Evolutionary conservation across 2,329 filamentous ascomycete species (phyloP).

Genomic region (Sordariomycetes sp.): DNA sequence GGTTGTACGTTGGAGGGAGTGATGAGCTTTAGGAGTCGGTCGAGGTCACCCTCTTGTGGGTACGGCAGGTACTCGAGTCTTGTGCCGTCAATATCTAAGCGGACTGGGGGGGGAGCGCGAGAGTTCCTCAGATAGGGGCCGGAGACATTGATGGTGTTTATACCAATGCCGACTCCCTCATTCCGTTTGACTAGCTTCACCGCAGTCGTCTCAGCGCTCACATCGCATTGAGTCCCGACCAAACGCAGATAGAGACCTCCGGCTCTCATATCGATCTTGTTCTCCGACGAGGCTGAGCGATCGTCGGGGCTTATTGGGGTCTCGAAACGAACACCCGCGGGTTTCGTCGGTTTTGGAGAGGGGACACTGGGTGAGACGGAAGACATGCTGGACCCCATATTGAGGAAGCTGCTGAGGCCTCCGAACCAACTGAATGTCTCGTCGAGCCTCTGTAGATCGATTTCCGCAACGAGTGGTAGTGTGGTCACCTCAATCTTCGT

Average conservation of each 20-base stretch:
- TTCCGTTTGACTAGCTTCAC: constrained; percentile 71
- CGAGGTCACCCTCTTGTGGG: constrained; percentile 72
- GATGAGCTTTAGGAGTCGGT: constrained; percentile 72
- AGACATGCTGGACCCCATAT: constrained; percentile 74
- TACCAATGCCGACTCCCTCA: constrained; percentile 59
- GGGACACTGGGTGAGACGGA: constrained; percentile 49
- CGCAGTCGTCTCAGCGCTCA: constrained; percentile 67
- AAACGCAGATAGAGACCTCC: constrained; percentile 68
- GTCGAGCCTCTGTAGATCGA: constrained; percentile 74
- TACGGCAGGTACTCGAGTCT: constrained; percentile 61
- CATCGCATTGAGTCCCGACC: constrained; percentile 65
- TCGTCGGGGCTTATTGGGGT: constrained; percentile 39
- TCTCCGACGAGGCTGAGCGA: constrained; percentile 32
- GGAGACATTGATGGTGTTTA: constrained; percentile 64
- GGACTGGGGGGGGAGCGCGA: constrained; percentile 47
- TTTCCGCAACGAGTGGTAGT: constrained; percentile 61
- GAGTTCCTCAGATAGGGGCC: constrained; percentile 54
- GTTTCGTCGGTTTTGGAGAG: constrained; percentile 26
- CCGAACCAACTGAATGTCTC: constrained; percentile 84
- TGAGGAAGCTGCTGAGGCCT: constrained; percentile 81
- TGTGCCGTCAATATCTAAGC: constrained; percentile 53
- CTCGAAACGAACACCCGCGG: constrained; percentile 48
- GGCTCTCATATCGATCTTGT: constrained; percentile 67
- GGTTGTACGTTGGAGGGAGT: constrained; percentile 89
- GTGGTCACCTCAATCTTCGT: constrained; percentile 58